Evolutionary conservation across 306 rosid genomes (phyloP).

Genomic region (Castanea crenata): DNA sequence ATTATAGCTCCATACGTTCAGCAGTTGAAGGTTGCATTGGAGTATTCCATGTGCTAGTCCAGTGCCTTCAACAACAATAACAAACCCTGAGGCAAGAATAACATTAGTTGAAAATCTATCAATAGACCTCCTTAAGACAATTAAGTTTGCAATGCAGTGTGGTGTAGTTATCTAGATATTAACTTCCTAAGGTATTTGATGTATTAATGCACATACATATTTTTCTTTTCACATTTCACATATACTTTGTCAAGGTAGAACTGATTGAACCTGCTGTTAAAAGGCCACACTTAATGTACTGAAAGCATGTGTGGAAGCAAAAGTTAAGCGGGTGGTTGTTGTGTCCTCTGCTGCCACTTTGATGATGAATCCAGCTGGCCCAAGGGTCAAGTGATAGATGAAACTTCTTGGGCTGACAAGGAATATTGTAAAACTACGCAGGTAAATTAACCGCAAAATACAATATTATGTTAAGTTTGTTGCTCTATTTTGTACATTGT

Average conservation of each 20-base stretch:
- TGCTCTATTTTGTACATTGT: not conserved
- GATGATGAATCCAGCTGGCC: slow-evolving; percentile 32
- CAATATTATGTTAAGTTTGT: not conserved
- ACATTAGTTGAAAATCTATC: not conserved
- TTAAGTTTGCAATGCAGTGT: not conserved
- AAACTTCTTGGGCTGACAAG: slow-evolving; percentile 48
- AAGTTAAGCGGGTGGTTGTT: slow-evolving; percentile 38
- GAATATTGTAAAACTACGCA: slow-evolving; percentile 36
- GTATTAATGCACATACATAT: too few relatives aligned
- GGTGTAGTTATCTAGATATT: not conserved
- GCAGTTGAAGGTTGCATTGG: slow-evolving; percentile 43
- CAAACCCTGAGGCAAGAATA: slow-evolving; percentile 40
- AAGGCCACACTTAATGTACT: slow-evolving; percentile 31
- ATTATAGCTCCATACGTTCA: slow-evolving; percentile 25
- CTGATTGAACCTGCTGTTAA: slow-evolving; percentile 31
- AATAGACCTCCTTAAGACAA: not conserved
- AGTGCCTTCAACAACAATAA: slow-evolving; percentile 30
- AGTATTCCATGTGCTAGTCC: slow-evolving; percentile 58
- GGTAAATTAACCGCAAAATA: slow-evolving; percentile 16
- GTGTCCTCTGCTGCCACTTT: slow-evolving; percentile 41
- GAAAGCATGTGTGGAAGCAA: slow-evolving; percentile 37
- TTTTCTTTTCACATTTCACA: not conserved
- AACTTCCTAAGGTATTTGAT: not conserved
- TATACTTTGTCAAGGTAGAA: slow-evolving; percentile 18
- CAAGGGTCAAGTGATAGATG: slow-evolving; percentile 35